Conservation (phyloP, 2,329 filamentous ascomycete species). For the Trichoderma arundinaceum region DNA sequence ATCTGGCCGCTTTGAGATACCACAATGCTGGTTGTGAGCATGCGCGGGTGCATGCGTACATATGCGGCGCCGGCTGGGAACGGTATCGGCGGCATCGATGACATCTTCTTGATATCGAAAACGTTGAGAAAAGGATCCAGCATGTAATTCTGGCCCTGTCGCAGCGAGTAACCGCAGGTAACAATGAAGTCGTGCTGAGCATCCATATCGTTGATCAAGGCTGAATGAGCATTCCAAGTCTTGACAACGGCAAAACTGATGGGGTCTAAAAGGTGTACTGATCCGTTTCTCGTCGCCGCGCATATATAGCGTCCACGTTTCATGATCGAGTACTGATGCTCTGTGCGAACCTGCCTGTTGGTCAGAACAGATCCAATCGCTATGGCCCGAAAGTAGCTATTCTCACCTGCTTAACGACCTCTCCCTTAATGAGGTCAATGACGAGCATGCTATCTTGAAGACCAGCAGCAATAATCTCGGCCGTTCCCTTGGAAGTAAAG, state of each 20-base stretch:
- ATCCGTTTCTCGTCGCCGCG: constrained; percentile 81
- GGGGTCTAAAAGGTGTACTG: constrained; percentile 85
- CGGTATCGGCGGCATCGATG: constrained; percentile 86
- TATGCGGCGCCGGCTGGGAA: constrained; percentile 92
- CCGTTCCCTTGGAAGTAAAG: constrained; percentile 84
- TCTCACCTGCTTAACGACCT: constrained; percentile 68
- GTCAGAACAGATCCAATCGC: constrained; percentile 40
- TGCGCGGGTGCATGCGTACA: constrained; percentile 93
- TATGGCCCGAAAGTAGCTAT: background rate
- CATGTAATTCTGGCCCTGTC: constrained; percentile 75
- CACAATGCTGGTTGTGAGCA: constrained; percentile 94
- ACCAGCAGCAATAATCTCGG: constrained; percentile 85
- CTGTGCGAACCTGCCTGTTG: constrained; percentile 64
- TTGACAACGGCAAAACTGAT: constrained; percentile 78
- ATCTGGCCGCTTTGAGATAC: constrained; percentile 91
- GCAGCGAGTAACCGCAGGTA: constrained; percentile 89
- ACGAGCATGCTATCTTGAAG: constrained; percentile 86
- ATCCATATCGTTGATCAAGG: constrained; percentile 95
- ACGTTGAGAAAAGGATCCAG: constrained; percentile 93
- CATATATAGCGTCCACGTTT: constrained; percentile 89
- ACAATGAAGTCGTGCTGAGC: constrained; percentile 93
- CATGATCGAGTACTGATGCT: constrained; percentile 87
- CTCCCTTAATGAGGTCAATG: constrained; percentile 71
- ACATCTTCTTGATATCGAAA: constrained; percentile 90
- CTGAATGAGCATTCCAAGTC: constrained; percentile 87